phyloP scores from a whole-genome alignment of 139 green algal species.

The Chlorella sp. region DNA sequence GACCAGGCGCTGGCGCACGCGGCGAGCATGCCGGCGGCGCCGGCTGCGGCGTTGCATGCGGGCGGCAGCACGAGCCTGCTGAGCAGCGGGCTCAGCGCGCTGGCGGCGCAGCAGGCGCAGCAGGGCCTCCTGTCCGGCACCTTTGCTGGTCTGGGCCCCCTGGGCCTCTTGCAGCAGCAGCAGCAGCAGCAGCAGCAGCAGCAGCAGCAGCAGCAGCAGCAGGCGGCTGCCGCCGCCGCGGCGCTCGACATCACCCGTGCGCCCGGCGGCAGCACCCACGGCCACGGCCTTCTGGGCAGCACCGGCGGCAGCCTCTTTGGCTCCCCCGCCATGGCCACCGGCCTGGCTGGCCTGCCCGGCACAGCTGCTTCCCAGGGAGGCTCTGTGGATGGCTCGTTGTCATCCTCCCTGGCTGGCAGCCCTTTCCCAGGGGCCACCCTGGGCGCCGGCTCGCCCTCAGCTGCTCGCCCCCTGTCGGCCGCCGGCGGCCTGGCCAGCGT shows the following conservation, averaged over 20 bases:
- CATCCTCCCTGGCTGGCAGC: slow-evolving; percentile 3
- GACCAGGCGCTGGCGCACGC: background rate
- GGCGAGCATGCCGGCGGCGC: background rate
- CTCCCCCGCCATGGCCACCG: background rate
- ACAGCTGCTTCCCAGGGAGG: background rate
- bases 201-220: slow-evolving; percentile 5
- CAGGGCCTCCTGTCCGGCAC: no score
- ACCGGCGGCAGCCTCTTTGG: slow-evolving; percentile 19
- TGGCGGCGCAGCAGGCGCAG: background rate
- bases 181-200: background rate
- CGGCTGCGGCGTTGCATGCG: background rate
- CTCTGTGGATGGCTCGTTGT: background rate
- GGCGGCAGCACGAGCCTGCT: background rate
- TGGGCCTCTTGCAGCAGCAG: background rate
- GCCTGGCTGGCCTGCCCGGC: background rate
- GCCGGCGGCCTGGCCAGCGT: background rate
- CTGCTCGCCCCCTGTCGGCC: background rate
- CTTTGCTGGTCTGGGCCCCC: background rate
- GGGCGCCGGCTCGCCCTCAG: background rate
- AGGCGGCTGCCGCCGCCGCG: background rate
- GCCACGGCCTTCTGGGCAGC: background rate
- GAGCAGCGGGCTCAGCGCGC: background rate
- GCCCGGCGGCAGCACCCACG: background rate
- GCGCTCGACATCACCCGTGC: background rate
- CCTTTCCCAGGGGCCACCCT: background rate